Conservation (phyloP, 1,139 yeast genomes). For the Taphrina pruni region DNA sequence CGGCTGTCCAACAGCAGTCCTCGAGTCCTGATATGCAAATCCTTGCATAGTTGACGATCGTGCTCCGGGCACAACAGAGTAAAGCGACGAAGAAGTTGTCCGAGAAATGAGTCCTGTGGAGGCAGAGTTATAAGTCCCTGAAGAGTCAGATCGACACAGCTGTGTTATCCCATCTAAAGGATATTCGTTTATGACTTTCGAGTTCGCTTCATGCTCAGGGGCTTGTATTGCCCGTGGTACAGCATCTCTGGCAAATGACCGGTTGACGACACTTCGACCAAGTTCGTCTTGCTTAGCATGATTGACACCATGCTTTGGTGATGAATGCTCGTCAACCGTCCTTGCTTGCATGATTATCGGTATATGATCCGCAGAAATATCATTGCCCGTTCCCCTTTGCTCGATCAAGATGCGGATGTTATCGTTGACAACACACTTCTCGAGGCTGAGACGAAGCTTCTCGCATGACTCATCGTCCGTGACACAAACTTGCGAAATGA, state of each 20-base stretch:
- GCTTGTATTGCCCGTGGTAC: background rate
- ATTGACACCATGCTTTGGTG: background rate
- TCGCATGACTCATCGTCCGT: conserved; percentile 79
- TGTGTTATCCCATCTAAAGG: conserved; percentile 44
- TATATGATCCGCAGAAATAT: conserved; percentile 63
- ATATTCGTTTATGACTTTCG: conserved; percentile 21
- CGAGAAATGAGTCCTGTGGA: conserved; percentile 10
- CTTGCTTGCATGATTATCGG: conserved; percentile 55
- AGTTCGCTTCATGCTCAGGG: conserved; percentile 3
- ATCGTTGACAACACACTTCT: conserved; percentile 66
- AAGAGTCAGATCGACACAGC: conserved; percentile 39
- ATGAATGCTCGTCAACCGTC: background rate
- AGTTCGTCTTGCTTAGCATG: conserved; percentile 11
- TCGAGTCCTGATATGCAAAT: background rate
- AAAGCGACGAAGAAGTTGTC: conserved; percentile 27
- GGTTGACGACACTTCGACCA: background rate
- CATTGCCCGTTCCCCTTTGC: conserved; percentile 69
- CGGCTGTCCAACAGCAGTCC: background rate
- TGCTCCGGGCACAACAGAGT: conserved; percentile 20
- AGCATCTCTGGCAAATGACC: background rate
- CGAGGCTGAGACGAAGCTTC: conserved; percentile 68
- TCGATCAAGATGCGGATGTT: conserved; percentile 67
- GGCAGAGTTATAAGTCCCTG: conserved; percentile 20
- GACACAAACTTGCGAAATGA: conserved; percentile 76
- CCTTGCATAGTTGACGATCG: background rate